A percentile compares a stretch with the other conserved stretches of the same genome.
phyloP scores from a whole-genome alignment of 495 filamentous ascomycete species.

The Neurospora sp. region DNA sequence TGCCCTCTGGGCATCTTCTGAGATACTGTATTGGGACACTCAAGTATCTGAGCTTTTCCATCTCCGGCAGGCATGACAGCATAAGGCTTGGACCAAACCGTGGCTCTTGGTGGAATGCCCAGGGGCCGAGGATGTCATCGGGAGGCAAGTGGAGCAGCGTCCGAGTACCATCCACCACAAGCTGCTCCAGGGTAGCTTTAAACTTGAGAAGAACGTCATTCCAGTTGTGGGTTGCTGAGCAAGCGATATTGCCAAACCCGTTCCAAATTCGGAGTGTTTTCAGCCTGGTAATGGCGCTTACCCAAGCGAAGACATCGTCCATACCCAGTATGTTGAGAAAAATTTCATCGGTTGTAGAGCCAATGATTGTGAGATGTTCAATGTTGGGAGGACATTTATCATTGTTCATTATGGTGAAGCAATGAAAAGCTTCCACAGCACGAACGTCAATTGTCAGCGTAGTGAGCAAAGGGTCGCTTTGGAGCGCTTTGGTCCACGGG shows the following conservation, averaged over 20 bases:
- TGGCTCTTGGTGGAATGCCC: rapidly evolving
- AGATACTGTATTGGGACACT: neutral
- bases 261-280: neutral
- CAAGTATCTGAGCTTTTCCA: neutral
- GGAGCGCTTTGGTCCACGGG: neutral
- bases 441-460: neutral
- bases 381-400: neutral
- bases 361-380: neutral
- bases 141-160: neutral
- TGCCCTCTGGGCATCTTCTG: neutral
- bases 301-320: neutral
- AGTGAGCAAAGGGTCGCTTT: neutral
- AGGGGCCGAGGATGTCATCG: neutral
- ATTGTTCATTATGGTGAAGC: too few relatives aligned
- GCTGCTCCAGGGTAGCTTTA: neutral
- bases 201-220: neutral
- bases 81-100: neutral
- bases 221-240: rapidly evolving
- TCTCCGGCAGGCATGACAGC: neutral
- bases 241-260: neutral
- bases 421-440: neutral
- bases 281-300: neutral
- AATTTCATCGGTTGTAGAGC: neutral
- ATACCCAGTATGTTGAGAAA: too few relatives aligned
- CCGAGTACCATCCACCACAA: neutral